Conservation (phyloP, 768 basidiomycete genomes). For the Termitomyces sp. region DNA sequence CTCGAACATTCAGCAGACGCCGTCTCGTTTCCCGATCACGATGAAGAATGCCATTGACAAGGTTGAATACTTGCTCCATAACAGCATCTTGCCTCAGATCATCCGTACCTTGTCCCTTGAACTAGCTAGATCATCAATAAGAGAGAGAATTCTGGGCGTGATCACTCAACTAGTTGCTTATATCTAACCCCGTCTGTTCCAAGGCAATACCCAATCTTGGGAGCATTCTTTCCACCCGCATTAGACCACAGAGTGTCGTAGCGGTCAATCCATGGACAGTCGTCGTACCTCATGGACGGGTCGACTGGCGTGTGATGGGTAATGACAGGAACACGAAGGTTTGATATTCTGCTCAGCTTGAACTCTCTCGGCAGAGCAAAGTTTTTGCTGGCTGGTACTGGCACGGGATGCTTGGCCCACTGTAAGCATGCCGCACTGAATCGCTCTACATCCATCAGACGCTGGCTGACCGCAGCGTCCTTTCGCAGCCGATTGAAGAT, state of each 20-base stretch:
- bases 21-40: constrained; percentile 74
- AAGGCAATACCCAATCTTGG: constrained; percentile 75
- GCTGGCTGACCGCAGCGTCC: constrained; percentile 33
- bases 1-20: constrained; percentile 71
- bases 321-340: constrained; percentile 78
- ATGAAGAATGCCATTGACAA: constrained; percentile 77
- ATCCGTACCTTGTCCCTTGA: constrained; percentile 88
- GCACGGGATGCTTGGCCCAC: constrained; percentile 68
- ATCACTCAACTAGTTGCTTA: constrained; percentile 59
- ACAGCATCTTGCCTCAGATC: constrained; percentile 97
- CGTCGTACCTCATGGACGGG: constrained; percentile 59
- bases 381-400: constrained; percentile 35
- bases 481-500: constrained; percentile 54
- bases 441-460: constrained; percentile 51
- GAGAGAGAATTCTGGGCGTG: not conserved
- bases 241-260: constrained; percentile 59
- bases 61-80: constrained; percentile 96
- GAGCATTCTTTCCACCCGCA: constrained; percentile 78
- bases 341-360: constrained; percentile 43
- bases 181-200: constrained; percentile 64
- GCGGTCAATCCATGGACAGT: constrained; percentile 63
- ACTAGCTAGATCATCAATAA: constrained; percentile 41
- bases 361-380: constrained; percentile 42
- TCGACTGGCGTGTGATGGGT: constrained; percentile 73
- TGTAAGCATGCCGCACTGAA: constrained; percentile 66